Conservation (phyloP, 129 eudicot species). For the Artemisia argyi region DNA sequence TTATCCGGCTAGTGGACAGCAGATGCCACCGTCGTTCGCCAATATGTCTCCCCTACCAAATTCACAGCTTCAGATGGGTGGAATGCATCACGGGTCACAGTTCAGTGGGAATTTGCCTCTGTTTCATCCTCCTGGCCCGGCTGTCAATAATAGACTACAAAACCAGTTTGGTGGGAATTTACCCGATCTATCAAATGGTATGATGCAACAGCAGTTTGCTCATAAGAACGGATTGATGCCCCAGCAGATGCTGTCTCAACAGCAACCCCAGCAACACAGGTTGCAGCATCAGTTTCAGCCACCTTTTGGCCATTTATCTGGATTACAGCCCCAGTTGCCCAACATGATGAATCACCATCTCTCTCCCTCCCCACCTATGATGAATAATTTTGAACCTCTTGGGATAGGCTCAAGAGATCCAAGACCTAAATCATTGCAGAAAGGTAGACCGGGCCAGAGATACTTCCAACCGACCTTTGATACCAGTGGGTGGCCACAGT, state of each 20-base stretch:
- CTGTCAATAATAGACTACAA: conserved; percentile 37
- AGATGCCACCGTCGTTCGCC: conserved; percentile 44
- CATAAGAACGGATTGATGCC: conserved; percentile 23
- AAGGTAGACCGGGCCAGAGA: conserved; percentile 54
- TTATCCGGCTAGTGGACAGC: conserved; percentile 36
- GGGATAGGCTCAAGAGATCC: conserved; percentile 66
- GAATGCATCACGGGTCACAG: conserved; percentile 32
- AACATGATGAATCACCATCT: conserved; percentile 51
- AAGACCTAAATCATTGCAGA: conserved; percentile 41
- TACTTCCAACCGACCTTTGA: conserved; percentile 62
- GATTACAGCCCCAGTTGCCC: conserved; percentile 50
- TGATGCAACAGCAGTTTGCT: conserved; percentile 46
- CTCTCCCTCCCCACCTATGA: conserved; percentile 51
- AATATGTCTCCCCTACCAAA: conserved; percentile 23
- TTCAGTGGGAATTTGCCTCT: conserved; percentile 4
- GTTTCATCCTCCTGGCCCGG: conserved; percentile 49
- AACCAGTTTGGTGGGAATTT: conserved; percentile 62
- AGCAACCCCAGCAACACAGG: conserved; percentile 55
- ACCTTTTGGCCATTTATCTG: conserved; percentile 45
- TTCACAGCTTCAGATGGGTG: conserved; percentile 53
- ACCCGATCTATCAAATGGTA: conserved; percentile 47
- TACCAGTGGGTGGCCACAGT: conserved; percentile 79
- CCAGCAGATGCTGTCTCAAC: conserved; percentile 44
- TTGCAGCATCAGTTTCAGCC: conserved; percentile 55
- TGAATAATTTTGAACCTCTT: conserved; percentile 67